Evolutionary conservation across 345 rosid genomes (phyloP).

Genomic region (Kernera saxatilis): DNA sequence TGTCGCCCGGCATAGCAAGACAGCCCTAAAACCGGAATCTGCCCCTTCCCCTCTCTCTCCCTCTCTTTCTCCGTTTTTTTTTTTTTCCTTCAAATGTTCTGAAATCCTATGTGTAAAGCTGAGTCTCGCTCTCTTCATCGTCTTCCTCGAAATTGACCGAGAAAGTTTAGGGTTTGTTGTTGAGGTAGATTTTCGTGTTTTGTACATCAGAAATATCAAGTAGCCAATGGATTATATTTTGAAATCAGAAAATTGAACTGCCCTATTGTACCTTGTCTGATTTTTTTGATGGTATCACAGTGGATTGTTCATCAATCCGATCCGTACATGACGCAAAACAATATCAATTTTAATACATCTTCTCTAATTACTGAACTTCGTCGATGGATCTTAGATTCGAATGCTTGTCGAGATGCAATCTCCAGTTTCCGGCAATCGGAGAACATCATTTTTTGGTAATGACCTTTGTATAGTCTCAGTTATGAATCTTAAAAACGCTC

Average conservation of each 20-base stretch:
- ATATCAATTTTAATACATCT: not conserved
- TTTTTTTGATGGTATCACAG: not conserved
- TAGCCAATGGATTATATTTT: slow-evolving; percentile 1
- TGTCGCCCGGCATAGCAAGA: not conserved
- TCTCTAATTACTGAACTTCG: not conserved
- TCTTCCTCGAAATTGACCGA: slow-evolving; percentile 23
- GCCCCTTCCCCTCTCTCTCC: not conserved
- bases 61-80: not conserved
- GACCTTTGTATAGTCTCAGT: not conserved
- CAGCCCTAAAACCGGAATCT: not conserved
- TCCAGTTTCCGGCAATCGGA: not conserved
- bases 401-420: not conserved
- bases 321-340: not conserved
- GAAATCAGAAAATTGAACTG: not conserved
- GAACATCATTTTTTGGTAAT: not conserved
- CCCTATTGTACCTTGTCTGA: not conserved
- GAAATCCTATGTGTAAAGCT: slow-evolving; percentile 24
- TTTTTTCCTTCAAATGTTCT: not conserved
- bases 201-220: slow-evolving; percentile 24
- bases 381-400: not conserved
- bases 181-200: slow-evolving; percentile 14
- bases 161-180: slow-evolving; percentile 15
- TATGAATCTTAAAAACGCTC: not conserved
- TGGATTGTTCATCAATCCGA: not conserved
- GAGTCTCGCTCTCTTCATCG: slow-evolving; percentile 24